These are phyloP conservation scores for Solanum verrucosum DNA, from an alignment of 257 asterid species.

Conservation along the genomic window DNA sequence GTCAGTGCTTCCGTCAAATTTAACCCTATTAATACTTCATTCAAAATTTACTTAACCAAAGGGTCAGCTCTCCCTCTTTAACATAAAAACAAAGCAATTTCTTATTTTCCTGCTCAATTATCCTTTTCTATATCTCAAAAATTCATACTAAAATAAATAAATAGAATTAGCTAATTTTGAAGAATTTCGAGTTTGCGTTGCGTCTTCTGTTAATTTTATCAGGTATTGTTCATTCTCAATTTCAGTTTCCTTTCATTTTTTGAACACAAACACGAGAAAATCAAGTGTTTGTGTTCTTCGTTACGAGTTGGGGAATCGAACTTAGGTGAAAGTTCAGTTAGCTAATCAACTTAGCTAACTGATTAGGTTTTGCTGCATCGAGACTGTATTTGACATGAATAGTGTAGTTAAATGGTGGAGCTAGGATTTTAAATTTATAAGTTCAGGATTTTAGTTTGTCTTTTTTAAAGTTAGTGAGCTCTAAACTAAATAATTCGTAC, in stretches of 20 bases:
- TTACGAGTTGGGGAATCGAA: neutral
- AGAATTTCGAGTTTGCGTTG: neutral
- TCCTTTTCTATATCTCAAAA: neutral
- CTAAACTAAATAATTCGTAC: neutral
- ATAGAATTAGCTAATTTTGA: neutral
- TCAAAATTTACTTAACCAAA: neutral
- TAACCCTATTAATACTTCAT: neutral
- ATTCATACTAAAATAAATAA: too few relatives aligned
- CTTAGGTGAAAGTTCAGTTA: too few relatives aligned
- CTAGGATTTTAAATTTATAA: neutral
- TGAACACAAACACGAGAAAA: neutral
- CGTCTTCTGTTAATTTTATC: neutral
- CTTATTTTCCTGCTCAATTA: neutral
- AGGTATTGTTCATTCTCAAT: neutral
- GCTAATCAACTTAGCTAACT: neutral
- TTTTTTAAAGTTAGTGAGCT: neutral
- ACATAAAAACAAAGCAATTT: neutral
- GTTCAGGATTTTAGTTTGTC: neutral
- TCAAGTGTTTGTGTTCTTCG: neutral
- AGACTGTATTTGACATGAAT: neutral
- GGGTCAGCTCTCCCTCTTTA: neutral
- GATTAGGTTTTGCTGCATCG: neutral
- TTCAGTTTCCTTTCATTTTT: neutral
- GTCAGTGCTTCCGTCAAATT: neutral
- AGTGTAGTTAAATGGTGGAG: neutral